Evolutionary conservation across 148 eudicot species (phyloP).

Genomic region (Oxyria digyna): DNA sequence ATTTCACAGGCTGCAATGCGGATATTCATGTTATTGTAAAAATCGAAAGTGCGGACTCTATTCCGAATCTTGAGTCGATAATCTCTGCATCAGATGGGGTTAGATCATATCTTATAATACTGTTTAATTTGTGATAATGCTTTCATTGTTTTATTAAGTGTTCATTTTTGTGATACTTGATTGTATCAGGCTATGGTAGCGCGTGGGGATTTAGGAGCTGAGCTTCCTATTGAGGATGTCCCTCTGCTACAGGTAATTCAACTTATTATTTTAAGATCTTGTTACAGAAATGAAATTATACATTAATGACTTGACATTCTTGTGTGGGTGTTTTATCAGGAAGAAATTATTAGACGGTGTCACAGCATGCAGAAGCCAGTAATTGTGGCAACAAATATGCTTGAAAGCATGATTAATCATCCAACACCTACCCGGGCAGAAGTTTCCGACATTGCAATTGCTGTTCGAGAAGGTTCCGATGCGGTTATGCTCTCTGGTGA

Average conservation of each 20-base stretch:
- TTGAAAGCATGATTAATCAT: conserved; percentile 94
- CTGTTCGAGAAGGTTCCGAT: conserved; percentile 95
- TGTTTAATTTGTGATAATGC: neutral
- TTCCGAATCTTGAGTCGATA: conserved; percentile 85
- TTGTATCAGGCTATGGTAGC: conserved; percentile 89
- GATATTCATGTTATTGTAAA: conserved; percentile 78
- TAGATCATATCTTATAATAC: conserved; percentile 13
- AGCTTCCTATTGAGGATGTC: conserved; percentile 98
- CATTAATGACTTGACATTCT: neutral
- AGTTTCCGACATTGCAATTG: conserved; percentile 98
- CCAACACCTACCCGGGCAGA: conserved; percentile 98
- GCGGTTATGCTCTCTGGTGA: conserved; percentile 98
- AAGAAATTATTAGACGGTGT: conserved; percentile 78
- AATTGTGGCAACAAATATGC: conserved; percentile 97
- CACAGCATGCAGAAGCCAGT: conserved; percentile 99
- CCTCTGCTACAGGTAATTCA: conserved; percentile 82
- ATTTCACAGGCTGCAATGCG: conserved; percentile 62
- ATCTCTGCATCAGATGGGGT: conserved; percentile 97
- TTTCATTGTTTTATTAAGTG: neutral
- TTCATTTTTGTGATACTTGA: too few relatives aligned
- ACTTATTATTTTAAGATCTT: neutral
- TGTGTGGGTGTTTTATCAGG: conserved; percentile 24
- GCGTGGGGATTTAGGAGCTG: conserved; percentile 99
- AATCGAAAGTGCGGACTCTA: conserved; percentile 98
- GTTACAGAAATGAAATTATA: neutral